Percentiles rank a stretch among this genome's conserved stretches.
Evolutionary conservation across 2,329 filamentous ascomycete genomes (phyloP).

Genomic region (Aspergillus pseudoglaucus): DNA sequence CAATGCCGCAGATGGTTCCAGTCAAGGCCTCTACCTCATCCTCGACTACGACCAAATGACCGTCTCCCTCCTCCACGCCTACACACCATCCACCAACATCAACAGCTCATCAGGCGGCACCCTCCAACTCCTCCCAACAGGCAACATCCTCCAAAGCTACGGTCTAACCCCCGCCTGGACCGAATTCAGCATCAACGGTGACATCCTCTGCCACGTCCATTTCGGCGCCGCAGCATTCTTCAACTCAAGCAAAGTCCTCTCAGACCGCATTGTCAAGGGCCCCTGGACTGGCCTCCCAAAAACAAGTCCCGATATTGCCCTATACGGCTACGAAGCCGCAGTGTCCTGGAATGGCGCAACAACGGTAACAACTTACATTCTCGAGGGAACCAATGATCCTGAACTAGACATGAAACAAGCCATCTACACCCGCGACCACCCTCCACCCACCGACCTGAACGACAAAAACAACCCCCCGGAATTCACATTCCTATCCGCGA

Average conservation of each 20-base stretch:
- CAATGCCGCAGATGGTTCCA: constrained; percentile 18
- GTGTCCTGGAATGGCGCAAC: constrained; percentile 35
- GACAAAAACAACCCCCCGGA: constrained; percentile 3
- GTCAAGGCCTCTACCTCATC: constrained; percentile 41
- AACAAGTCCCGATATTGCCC: constrained; percentile 25
- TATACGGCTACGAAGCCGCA: constrained; percentile 13
- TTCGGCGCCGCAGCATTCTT: constrained; percentile 29
- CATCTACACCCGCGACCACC: neutral
- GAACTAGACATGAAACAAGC: neutral
- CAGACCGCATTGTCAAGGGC: constrained; percentile 51
- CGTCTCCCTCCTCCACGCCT: constrained; percentile 35
- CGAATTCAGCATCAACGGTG: constrained; percentile 43
- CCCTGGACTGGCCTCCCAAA: constrained; percentile 48
- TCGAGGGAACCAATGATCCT: constrained; percentile 13
- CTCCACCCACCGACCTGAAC: neutral
- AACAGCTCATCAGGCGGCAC: constrained; percentile 40
- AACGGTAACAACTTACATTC: constrained; percentile 25
- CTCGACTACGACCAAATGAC: constrained; percentile 40
- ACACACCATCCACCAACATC: constrained; percentile 32
- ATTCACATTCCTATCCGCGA: constrained; percentile 14
- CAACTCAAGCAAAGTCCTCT: constrained; percentile 32
- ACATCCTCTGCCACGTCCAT: constrained; percentile 49
- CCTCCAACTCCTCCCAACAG: constrained; percentile 36
- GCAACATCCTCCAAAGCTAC: constrained; percentile 46
- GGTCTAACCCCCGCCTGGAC: constrained; percentile 46